A percentile compares a stretch with the other conserved stretches of the same genome.
Conservation (phyloP, 441 rosid species). For the Lagerstroemia fauriei region DNA sequence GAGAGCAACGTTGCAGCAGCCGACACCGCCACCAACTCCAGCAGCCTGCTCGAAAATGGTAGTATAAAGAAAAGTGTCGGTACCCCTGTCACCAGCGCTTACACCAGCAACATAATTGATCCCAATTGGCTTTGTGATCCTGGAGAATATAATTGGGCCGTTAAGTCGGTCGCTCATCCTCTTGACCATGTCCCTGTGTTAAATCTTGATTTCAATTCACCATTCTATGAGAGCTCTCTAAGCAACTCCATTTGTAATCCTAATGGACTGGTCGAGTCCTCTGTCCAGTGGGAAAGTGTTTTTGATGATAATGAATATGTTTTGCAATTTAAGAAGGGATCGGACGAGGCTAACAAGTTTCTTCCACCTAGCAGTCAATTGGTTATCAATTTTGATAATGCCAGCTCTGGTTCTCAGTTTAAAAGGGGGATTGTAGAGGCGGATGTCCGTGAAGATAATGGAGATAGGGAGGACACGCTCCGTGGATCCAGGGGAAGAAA, state of each 20-base stretch:
- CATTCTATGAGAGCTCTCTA: neutral
- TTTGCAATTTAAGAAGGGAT: conserved; percentile 51
- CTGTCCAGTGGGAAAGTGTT: too few relatives aligned
- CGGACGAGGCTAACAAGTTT: conserved; percentile 59
- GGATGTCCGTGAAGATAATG: too few relatives aligned
- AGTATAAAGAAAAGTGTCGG: conserved; percentile 33
- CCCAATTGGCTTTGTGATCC: conserved; percentile 8
- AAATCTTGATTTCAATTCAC: neutral
- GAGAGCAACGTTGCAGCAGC: too few relatives aligned
- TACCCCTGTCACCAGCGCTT: conserved; percentile 9
- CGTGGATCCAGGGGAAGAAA: neutral
- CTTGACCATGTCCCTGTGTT: neutral
- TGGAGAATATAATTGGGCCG: neutral
- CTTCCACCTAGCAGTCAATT: conserved; percentile 38
- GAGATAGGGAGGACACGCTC: neutral
- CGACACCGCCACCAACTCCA: too few relatives aligned
- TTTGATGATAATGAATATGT: conserved; percentile 42
- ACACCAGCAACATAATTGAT: neutral
- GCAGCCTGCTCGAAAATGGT: conserved; percentile 12
- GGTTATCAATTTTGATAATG: conserved; percentile 20
- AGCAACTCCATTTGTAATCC: too few relatives aligned
- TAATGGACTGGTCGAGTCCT: too few relatives aligned
- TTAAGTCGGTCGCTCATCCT: neutral
- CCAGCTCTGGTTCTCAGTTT: too few relatives aligned
- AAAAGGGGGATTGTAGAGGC: too few relatives aligned